Evolutionary conservation across 2,329 filamentous ascomycete species (phyloP).

Genomic region (Fusarium camptoceras): DNA sequence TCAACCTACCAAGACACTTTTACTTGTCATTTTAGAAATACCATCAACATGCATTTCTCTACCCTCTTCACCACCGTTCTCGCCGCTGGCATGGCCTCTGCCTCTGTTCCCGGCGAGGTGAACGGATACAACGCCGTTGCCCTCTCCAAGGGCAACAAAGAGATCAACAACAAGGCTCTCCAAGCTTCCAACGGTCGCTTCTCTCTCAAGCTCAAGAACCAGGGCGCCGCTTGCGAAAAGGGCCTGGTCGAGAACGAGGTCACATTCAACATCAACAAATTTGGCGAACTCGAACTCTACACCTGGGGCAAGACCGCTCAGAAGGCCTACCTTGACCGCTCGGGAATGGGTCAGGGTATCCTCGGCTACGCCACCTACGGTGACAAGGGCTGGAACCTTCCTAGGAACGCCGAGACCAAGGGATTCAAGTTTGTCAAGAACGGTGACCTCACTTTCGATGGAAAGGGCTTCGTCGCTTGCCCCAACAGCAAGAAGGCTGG

Average conservation of each 20-base stretch:
- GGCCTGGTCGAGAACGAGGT: conserved; percentile 47
- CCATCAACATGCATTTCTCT: conserved; percentile 46
- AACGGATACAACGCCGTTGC: conserved; percentile 62
- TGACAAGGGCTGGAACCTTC: conserved; percentile 32
- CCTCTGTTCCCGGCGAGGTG: conserved; percentile 27
- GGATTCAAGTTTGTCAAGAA: conserved; percentile 59
- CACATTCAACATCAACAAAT: conserved; percentile 59
- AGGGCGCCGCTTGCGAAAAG: conserved; percentile 63
- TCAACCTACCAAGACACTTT: not conserved
- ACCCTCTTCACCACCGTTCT: conserved; percentile 40
- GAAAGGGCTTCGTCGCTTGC: conserved; percentile 63
- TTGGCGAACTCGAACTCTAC: conserved; percentile 62
- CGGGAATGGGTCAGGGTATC: conserved; percentile 68
- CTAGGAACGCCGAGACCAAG: conserved; percentile 58
- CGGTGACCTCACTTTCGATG: conserved; percentile 60
- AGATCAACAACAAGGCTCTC: conserved; percentile 59
- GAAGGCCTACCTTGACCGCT: conserved; percentile 66
- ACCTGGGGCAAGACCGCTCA: conserved; percentile 50
- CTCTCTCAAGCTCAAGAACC: conserved; percentile 56
- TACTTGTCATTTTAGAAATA: not conserved
- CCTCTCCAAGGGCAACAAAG: conserved; percentile 59
- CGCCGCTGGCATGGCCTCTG: conserved; percentile 45
- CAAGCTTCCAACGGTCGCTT: conserved; percentile 59
- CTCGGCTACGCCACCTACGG: conserved; percentile 64
- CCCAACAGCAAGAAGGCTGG: conserved; percentile 53